Conservation (phyloP, 1,284 basidiomycete species). For the Laetiporus sulphureus region DNA sequence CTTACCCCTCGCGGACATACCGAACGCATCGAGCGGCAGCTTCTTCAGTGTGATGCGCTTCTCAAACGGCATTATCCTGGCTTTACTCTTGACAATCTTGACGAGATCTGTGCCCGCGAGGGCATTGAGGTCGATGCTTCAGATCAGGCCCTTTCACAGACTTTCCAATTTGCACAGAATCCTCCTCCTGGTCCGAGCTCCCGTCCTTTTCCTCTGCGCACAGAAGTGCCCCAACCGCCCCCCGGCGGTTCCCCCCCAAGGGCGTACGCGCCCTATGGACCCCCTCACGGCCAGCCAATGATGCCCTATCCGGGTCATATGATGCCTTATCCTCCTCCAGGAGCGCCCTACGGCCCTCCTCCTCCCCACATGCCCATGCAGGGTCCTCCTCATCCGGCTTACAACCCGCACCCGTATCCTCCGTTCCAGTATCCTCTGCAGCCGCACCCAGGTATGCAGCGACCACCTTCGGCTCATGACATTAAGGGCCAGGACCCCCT, state of each 20-base stretch:
- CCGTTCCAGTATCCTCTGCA: slow-evolving; percentile 43
- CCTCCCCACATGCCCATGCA: slow-evolving; percentile 39
- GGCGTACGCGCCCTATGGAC: slow-evolving; percentile 19
- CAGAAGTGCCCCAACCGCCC: slow-evolving; percentile 23
- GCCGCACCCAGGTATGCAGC: slow-evolving; percentile 26
- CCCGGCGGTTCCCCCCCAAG: slow-evolving; percentile 27
- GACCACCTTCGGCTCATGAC: slow-evolving; percentile 30
- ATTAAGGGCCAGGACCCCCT: slow-evolving; percentile 71
- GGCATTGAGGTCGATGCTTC: slow-evolving; percentile 50
- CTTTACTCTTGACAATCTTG: slow-evolving; percentile 60
- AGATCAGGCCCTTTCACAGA: slow-evolving; percentile 22
- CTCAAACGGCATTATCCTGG: slow-evolving; percentile 63
- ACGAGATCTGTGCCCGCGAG: slow-evolving; percentile 55
- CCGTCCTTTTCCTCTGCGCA: slow-evolving; percentile 25
- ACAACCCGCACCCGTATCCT: slow-evolving; percentile 46
- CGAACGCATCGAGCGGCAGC: slow-evolving; percentile 70
- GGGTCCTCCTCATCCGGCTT: slow-evolving; percentile 40
- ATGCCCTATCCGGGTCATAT: slow-evolving; percentile 21
- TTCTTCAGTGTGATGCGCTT: slow-evolving; percentile 66
- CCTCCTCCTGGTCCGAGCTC: slow-evolving; percentile 17
- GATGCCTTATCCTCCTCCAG: slow-evolving; percentile 29
- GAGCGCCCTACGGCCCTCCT: slow-evolving; percentile 22
- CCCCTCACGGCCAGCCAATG: slow-evolving; percentile 23
- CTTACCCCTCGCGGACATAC: slow-evolving; percentile 76
- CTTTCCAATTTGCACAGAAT: slow-evolving; percentile 34